phyloP scores from a whole-genome alignment of 257 asterid species.

The Datura wrightii region DNA sequence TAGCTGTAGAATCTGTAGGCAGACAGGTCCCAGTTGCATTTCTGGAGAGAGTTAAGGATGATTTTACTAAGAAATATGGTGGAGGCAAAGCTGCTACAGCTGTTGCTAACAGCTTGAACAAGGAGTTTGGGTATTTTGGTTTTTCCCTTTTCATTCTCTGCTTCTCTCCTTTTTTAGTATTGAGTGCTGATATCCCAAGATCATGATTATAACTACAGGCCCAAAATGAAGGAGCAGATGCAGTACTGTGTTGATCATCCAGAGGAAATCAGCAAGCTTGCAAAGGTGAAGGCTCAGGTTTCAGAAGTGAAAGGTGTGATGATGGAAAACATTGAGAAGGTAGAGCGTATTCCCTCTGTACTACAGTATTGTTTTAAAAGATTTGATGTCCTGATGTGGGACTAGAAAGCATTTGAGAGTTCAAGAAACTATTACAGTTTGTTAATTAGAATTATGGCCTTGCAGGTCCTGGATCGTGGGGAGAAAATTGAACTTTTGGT shows the following conservation, averaged over 20 bases:
- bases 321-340: slow-evolving; percentile 99
- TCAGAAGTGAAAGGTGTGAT: slow-evolving; percentile 96
- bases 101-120: slow-evolving; percentile 79
- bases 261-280: slow-evolving; percentile 84
- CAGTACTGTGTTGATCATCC: slow-evolving; percentile 95
- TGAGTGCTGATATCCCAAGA: neutral
- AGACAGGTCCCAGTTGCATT: slow-evolving; percentile 86
- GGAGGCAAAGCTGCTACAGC: slow-evolving; percentile 99
- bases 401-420: slow-evolving; percentile 1
- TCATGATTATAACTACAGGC: slow-evolving; percentile 45
- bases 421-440: slow-evolving; percentile 4
- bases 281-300: slow-evolving; percentile 96
- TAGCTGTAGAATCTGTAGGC: slow-evolving; percentile 92
- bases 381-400: neutral
- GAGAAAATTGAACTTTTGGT: slow-evolving; percentile 91
- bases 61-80: slow-evolving; percentile 81
- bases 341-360: slow-evolving; percentile 27
- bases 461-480: slow-evolving; percentile 95
- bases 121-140: slow-evolving; percentile 73
- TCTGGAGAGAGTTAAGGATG: slow-evolving; percentile 87
- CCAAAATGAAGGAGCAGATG: slow-evolving; percentile 96
- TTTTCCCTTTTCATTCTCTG: neutral
- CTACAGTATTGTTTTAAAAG: neutral
- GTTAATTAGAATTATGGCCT: slow-evolving; percentile 19
- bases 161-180: neutral